Conservation (phyloP, 805 yeast species). For the Jamesozyma piceae region DNA sequence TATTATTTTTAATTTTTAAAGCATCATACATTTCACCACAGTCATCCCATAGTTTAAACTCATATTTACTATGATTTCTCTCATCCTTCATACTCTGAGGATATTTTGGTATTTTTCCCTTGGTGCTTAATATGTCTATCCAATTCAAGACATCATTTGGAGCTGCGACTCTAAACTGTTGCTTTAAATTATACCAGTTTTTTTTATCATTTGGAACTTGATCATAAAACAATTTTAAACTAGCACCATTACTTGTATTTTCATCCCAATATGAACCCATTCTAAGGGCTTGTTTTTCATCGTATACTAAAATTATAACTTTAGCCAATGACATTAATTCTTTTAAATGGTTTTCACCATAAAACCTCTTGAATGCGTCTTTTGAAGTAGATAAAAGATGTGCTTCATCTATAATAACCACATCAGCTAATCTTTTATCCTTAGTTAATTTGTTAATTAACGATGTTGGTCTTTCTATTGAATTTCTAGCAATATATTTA, state of each 20-base stretch:
- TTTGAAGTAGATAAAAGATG: constrained; percentile 37
- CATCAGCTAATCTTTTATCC: constrained; percentile 28
- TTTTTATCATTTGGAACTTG: constrained; percentile 12
- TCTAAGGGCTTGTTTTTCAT: constrained; percentile 37
- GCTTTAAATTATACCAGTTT: constrained; percentile 28
- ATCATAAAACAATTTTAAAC: constrained; percentile 20
- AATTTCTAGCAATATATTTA: constrained; percentile 30
- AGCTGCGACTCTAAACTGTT: constrained; percentile 38
- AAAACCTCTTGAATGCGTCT: constrained; percentile 37
- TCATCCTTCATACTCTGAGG: constrained; percentile 19
- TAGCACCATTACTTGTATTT: constrained; percentile 31
- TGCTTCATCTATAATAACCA: constrained; percentile 39
- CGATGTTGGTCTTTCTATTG: constrained; percentile 40
- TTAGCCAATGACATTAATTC: constrained; percentile 34
- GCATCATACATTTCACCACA: constrained; percentile 35
- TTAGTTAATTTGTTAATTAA: constrained; percentile 31
- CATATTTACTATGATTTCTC: constrained; percentile 18
- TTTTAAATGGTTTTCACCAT: constrained; percentile 36
- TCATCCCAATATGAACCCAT: constrained; percentile 40
- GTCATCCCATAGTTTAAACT: constrained; percentile 34
- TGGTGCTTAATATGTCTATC: constrained; percentile 32
- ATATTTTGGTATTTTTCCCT: constrained; percentile 28
- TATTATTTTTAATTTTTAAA: constrained; percentile 24
- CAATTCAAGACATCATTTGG: constrained; percentile 33
- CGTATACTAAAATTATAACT: constrained; percentile 36